Evolutionary conservation across 495 filamentous ascomycete species (phyloP).

Genomic region (Xanthoparmelia taractica): DNA sequence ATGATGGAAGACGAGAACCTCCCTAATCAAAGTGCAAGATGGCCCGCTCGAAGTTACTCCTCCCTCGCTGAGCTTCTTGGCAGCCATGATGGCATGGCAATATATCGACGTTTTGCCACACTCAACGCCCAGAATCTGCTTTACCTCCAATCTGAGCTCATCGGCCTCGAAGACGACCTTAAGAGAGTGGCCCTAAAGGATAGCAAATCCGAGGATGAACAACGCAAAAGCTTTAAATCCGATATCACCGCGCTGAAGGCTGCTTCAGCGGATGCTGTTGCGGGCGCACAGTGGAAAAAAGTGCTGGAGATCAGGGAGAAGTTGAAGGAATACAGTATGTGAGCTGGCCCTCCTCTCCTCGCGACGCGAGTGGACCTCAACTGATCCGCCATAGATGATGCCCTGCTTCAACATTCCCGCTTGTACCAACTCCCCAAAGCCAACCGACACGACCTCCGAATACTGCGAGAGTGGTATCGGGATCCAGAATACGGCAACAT

Average conservation of each 20-base stretch:
- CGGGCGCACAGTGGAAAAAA: conserved; percentile 28
- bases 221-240: conserved; percentile 5
- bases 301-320: conserved; percentile 26
- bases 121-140: conserved; percentile 32
- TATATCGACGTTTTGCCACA: conserved; percentile 29
- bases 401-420: conserved; percentile 16
- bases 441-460: conserved; percentile 18
- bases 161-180: conserved; percentile 7
- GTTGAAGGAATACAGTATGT: conserved; percentile 22
- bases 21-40: not conserved
- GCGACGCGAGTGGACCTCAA: not conserved
- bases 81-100: conserved; percentile 33
- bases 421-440: conserved; percentile 22
- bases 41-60: conserved; percentile 11
- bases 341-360: not conserved
- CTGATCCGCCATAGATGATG: conserved; percentile 6
- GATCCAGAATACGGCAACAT: conserved; percentile 21
- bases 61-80: conserved; percentile 11
- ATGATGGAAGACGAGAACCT: not conserved
- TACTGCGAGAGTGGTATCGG: conserved; percentile 26
- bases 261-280: conserved; percentile 11
- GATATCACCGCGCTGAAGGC: conserved; percentile 11
- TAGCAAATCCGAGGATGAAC: conserved; percentile 2
- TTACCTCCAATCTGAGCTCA: conserved; percentile 31
- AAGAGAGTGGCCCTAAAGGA: conserved; percentile 2